These are phyloP conservation scores for Coemansia sp. DNA, from an alignment of 192 early-diverging fungal genomes.

Conservation along the genomic window DNA sequence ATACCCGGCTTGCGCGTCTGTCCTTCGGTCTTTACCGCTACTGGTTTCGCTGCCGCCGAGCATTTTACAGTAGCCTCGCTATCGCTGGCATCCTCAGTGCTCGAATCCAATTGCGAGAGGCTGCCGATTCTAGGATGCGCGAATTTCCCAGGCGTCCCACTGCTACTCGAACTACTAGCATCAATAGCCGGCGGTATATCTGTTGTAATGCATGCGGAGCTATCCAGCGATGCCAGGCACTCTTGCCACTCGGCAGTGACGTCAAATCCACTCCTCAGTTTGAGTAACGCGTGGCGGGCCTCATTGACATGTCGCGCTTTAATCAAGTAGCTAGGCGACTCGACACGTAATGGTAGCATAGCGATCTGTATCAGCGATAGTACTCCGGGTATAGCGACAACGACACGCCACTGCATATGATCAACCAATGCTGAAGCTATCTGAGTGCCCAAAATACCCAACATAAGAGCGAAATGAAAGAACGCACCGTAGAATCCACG, in stretches of 20 bases:
- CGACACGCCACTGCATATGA: conserved; percentile 69
- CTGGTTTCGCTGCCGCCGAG: not conserved
- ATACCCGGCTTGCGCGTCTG: conserved; percentile 12
- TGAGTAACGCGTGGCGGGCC: conserved; percentile 63
- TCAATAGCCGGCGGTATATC: not conserved
- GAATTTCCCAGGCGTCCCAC: not conserved
- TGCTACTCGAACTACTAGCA: not conserved
- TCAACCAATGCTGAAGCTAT: conserved; percentile 59
- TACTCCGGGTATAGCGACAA: conserved; percentile 62
- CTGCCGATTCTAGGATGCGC: not conserved
- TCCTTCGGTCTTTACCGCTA: not conserved
- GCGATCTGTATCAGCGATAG: conserved; percentile 65
- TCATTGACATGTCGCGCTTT: conserved; percentile 63
- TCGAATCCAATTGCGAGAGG: not conserved
- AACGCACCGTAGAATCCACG: conserved; percentile 73
- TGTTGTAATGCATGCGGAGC: not conserved
- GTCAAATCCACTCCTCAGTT: conserved; percentile 61
- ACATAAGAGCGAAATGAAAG: conserved; percentile 73
- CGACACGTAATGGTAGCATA: conserved; percentile 65
- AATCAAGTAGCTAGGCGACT: conserved; percentile 72
- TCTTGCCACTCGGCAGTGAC: conserved; percentile 65
- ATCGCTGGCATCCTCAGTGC: conserved; percentile 14
- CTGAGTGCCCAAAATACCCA: conserved; percentile 74
- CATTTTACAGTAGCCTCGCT: conserved; percentile 28
- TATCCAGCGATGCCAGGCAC: conserved; percentile 46